phyloP scores from a whole-genome alignment of 495 filamentous ascomycete genomes.

The Talaromyces wortmannii region DNA sequence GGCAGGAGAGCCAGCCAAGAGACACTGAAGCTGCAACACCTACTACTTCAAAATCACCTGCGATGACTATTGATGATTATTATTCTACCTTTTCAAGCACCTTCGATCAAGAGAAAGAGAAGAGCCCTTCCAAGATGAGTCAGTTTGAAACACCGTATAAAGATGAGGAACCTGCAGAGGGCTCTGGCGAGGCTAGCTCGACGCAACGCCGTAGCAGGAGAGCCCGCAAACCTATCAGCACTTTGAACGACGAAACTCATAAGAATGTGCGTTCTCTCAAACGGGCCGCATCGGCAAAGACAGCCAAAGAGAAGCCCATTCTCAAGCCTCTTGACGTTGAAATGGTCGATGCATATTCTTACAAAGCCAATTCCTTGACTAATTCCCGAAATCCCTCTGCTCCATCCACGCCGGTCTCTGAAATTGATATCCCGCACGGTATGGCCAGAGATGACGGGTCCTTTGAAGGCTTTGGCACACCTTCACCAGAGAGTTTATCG shows the following conservation, averaged over 20 bases:
- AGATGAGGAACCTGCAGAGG: neutral
- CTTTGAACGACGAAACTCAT: neutral
- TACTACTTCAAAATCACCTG: neutral
- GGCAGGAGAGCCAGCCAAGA: neutral
- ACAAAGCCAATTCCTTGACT: neutral
- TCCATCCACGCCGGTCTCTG: neutral
- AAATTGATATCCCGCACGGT: conserved; percentile 10
- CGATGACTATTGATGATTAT: conserved; percentile 1
- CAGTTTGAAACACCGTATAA: neutral
- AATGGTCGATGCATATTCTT: neutral
- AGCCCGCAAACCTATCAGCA: conserved; percentile 58
- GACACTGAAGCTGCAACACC: neutral
- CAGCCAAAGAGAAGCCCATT: neutral
- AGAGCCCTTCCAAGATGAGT: neutral
- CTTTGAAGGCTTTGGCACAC: conserved; percentile 3
- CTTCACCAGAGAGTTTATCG: conserved; percentile 23
- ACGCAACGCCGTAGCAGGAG: conserved; percentile 71
- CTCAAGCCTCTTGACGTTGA: neutral
- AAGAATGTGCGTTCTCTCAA: neutral
- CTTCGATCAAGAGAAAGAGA: neutral
- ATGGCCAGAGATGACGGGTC: neutral
- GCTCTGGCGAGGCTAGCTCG: neutral
- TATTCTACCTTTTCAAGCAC: neutral
- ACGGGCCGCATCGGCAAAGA: neutral
- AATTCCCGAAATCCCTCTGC: neutral